phyloP scores from a whole-genome alignment of 345 rosid species.

The Pistacia atlantica region DNA sequence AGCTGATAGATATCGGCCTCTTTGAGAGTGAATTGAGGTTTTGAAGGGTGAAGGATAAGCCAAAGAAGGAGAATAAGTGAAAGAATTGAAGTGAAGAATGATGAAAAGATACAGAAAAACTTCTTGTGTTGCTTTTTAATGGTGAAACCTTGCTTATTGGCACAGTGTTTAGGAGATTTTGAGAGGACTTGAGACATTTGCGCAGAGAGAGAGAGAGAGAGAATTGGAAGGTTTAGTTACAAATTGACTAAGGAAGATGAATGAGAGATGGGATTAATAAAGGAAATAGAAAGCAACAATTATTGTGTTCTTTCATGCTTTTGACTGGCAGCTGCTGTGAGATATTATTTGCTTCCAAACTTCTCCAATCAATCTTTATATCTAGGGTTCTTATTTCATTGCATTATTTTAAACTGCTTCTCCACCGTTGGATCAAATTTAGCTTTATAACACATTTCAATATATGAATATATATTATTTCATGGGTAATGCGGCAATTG shows the following conservation, averaged over 20 bases:
- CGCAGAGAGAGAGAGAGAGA: conserved; percentile 19
- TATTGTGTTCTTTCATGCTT: conserved; percentile 28
- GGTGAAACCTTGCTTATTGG: conserved; percentile 40
- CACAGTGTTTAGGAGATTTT: conserved; percentile 83
- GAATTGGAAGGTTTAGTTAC: background rate
- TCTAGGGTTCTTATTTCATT: background rate
- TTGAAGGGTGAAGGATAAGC: conserved; percentile 76
- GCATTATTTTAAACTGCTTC: background rate
- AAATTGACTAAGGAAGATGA: conserved; percentile 23
- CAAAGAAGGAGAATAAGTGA: conserved; percentile 58
- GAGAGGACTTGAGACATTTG: conserved; percentile 69
- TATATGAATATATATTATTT: too few species aligned
- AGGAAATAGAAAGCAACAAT: conserved; percentile 25
- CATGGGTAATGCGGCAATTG: too few species aligned
- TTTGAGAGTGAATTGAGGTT: conserved; percentile 69
- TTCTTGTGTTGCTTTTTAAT: conserved; percentile 54
- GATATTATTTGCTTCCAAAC: background rate
- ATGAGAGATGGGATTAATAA: conserved; percentile 27
- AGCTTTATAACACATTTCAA: too few species aligned
- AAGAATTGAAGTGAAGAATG: conserved; percentile 52
- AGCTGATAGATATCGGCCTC: conserved; percentile 66
- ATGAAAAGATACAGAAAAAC: conserved; percentile 50
- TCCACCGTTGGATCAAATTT: conserved; percentile 8
- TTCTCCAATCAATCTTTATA: conserved; percentile 13
- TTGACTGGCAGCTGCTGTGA: conserved; percentile 22